Base-by-base conservation (phyloP, 345 rosid genomes). In the Eucalyptus curtisii region DNA sequence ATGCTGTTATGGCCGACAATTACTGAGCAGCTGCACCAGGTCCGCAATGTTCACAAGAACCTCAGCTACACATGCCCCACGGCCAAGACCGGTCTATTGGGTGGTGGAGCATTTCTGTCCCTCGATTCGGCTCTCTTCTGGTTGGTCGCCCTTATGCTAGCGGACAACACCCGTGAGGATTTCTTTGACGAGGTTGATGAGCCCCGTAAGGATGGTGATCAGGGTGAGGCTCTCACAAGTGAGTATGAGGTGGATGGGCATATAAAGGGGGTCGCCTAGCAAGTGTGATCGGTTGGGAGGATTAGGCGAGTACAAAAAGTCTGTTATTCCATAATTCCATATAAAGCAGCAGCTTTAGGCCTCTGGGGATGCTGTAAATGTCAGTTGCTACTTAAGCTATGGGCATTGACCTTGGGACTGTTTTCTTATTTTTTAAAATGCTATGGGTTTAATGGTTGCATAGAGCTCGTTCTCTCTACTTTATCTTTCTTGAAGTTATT, bases 151-250 rank as follows among this genome's bases (percentile, higher is more conserved):
- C 94, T 97, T 14, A 95, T 97, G 97, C 92, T 97, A 42, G 98
- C 97, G 42, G 93, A 94, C 91, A 97, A 97, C 86, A 96, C 96
- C 22, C 95, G 99, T n/a, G 97, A 97, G 92, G 98, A 96, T 92
- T 97, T 95, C 95, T 96, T 97, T 85, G 98, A 95, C 17, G 97
- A 95, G 86, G 89, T 92, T 31, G 95, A 92, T 49, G 87, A 88
- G 68, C 52, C 66, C 50, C 17, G 52, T 12, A 81, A 88, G 45
- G 87, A n/a, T 53, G 71, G 71, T 33, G 86, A 44, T 30, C 79
- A 31, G 27, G 30, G 86, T 57, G 53, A 82, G 53, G 87, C 57
- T 81, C 31, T 82, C 61, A 16, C 89, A 12, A 85, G 68, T 6
- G 89, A 84, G 3, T 88, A 79, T 88, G 89, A 27, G 49, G 33